Percentiles rank a stretch among this genome's conserved stretches.
Conservation (phyloP, 1,284 basidiomycete species). For the Somion occarium region DNA sequence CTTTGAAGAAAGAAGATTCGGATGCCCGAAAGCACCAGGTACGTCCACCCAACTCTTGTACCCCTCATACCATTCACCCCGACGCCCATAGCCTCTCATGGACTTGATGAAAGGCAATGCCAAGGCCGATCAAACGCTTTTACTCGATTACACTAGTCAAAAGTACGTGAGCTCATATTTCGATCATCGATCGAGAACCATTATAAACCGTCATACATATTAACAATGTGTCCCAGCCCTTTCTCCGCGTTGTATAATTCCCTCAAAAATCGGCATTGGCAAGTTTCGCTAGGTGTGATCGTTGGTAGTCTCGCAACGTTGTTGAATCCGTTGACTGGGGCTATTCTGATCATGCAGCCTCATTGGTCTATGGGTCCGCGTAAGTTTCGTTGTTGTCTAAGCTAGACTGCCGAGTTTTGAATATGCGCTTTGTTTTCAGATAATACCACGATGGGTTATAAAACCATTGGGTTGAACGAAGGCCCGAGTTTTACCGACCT, state of each 20-base stretch:
- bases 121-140: conserved; percentile 41
- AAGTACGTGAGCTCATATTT: conserved; percentile 23
- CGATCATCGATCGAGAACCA: neutral
- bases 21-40: neutral
- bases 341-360: conserved; percentile 41
- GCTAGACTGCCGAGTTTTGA: no score
- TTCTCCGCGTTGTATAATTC: conserved; percentile 11
- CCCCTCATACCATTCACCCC: neutral
- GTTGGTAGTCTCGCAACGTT: conserved; percentile 41
- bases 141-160: conserved; percentile 46
- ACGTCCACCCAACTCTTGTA: neutral
- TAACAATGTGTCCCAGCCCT: neutral
- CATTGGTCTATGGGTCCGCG: conserved; percentile 36
- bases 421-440: no score
- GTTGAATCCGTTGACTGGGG: conserved; percentile 47
- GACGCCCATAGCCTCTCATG: conserved; percentile 40
- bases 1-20: neutral
- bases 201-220: neutral
- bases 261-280: conserved; percentile 12
- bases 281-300: conserved; percentile 18
- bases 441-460: conserved; percentile 30
- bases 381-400: conserved; percentile 17
- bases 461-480: conserved; percentile 40
- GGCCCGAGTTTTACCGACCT: conserved; percentile 39
- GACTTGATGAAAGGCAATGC: conserved; percentile 50